Conservation (phyloP, 345 rosid genomes). For the Euphorbia tirucalli region DNA sequence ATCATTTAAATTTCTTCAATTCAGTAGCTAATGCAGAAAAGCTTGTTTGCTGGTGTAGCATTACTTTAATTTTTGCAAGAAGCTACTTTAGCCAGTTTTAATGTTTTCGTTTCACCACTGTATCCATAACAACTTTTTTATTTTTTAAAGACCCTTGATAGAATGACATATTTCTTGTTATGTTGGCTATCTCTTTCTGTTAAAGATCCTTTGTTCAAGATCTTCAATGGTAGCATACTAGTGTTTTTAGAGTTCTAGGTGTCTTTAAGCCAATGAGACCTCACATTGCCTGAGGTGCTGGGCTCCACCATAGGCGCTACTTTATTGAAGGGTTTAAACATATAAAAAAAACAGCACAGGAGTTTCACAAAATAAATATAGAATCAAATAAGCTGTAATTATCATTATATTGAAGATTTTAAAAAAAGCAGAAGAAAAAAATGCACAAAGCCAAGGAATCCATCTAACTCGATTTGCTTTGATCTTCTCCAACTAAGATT, state of each 20-base stretch:
- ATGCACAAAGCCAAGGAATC: neutral
- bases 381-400: neutral
- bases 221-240: neutral
- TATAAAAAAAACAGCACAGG: neutral
- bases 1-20: neutral
- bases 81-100: neutral
- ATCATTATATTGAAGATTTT: neutral
- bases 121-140: neutral
- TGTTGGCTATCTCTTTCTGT: neutral
- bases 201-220: neutral
- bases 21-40: neutral
- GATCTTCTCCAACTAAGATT: neutral
- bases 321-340: neutral
- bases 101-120: neutral
- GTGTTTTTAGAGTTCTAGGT: neutral
- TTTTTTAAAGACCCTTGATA: neutral
- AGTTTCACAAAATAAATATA: neutral
- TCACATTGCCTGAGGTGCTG: neutral
- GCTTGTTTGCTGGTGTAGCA: neutral
- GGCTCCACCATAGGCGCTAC: neutral
- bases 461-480: neutral
- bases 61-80: neutral
- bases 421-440: neutral
- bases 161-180: neutral
- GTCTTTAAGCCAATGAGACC: neutral